Conservation (phyloP, 148 eudicot species). For the Simmondsia chinensis region DNA sequence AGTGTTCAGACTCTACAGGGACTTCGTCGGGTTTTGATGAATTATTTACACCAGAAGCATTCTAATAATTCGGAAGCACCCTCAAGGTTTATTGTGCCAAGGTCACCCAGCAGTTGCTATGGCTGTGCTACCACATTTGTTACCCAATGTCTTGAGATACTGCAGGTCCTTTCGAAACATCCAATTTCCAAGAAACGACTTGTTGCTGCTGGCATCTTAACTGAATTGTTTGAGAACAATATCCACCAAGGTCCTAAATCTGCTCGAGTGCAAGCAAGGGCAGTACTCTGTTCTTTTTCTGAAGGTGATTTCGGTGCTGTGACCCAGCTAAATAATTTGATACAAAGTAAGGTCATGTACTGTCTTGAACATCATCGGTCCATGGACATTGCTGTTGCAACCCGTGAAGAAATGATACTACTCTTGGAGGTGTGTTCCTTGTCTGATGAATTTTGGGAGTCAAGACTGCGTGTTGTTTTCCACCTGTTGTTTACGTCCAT, state of each 20-base stretch:
- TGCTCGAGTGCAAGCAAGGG: constrained; percentile 96
- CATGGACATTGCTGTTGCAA: constrained; percentile 92
- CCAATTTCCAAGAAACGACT: constrained; percentile 87
- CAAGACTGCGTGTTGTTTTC: constrained; percentile 91
- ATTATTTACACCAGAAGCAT: constrained; percentile 75
- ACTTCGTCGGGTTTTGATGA: constrained; percentile 95
- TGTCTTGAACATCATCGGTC: constrained; percentile 99
- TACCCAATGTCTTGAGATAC: constrained; percentile 88
- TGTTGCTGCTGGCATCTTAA: constrained; percentile 78
- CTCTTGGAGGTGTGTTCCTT: constrained; percentile 96
- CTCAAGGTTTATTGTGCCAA: constrained; percentile 73
- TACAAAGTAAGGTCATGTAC: constrained; percentile 87
- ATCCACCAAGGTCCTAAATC: constrained; percentile 97
- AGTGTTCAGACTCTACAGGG: constrained; percentile 99
- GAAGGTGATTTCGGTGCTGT: constrained; percentile 92
- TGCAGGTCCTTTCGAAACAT: constrained; percentile 92
- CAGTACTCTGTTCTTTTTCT: constrained; percentile 93
- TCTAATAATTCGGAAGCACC: constrained; percentile 41
- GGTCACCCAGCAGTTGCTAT: constrained; percentile 93
- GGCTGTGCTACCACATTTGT: constrained; percentile 97
- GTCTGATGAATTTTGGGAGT: constrained; percentile 97
- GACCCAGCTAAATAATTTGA: constrained; percentile 71
- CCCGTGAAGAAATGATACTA: constrained; percentile 86
- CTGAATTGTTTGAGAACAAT: constrained; percentile 95
- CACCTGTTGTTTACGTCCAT: constrained; percentile 90